These are phyloP conservation scores for Cyathus striatus DNA, from an alignment of 768 basidiomycete genomes.

Conservation along the genomic window DNA sequence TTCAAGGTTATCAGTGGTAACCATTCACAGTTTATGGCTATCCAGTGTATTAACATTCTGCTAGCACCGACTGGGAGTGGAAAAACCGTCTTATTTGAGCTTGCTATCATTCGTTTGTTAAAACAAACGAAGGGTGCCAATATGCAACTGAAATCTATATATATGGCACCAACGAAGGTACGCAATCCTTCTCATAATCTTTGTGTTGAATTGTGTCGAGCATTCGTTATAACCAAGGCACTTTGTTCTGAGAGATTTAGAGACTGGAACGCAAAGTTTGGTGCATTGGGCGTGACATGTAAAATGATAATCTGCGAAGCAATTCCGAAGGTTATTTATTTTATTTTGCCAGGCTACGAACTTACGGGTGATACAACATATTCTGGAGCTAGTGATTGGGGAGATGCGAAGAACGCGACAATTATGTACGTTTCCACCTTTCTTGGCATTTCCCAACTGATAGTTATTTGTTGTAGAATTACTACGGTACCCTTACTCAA, in stretches of 20 bases:
- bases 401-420: constrained; percentile 67
- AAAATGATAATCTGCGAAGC: constrained; percentile 11
- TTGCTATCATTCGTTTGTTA: constrained; percentile 79
- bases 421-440: constrained; percentile 57
- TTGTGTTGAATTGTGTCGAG: not conserved
- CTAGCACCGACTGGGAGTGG: constrained; percentile 94
- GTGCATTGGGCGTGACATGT: constrained; percentile 74
- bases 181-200: not conserved
- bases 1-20: constrained; percentile 76
- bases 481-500: constrained; percentile 55
- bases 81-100: constrained; percentile 92
- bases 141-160: constrained; percentile 65
- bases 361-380: constrained; percentile 87
- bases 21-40: too few species aligned
- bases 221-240: constrained; percentile 44
- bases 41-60: too few species aligned
- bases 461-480: constrained; percentile 37
- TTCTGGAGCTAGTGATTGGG: constrained; percentile 62
- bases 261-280: constrained; percentile 85
- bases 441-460: not conserved
- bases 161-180: constrained; percentile 94
- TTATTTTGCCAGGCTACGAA: constrained; percentile 59
- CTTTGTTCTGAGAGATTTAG: constrained; percentile 78
- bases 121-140: constrained; percentile 29
- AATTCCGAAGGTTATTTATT: not conserved